Conservation (phyloP, 1,139 yeast genomes). For the Suhomyces chickasaworum region DNA sequence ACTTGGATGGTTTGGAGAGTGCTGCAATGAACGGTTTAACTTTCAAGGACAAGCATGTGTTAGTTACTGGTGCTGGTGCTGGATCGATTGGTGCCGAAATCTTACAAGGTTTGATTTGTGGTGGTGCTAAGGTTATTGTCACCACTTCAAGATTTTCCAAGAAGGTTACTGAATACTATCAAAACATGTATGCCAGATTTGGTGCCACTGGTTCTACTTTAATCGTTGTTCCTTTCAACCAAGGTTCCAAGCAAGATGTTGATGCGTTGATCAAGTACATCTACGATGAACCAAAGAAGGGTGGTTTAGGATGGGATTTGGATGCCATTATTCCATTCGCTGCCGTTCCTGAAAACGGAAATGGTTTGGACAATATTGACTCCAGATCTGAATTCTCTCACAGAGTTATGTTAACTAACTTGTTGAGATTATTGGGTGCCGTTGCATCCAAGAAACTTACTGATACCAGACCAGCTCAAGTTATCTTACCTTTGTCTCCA, state of each 20-base stretch:
- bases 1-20: constrained; percentile 86
- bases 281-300: constrained; percentile 77
- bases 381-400: constrained; percentile 97
- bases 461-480: constrained; percentile 98
- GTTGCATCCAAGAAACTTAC: constrained; percentile 83
- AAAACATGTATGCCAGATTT: constrained; percentile 84
- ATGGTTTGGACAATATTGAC: constrained; percentile 88
- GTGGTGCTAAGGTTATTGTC: constrained; percentile 97
- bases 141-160: constrained; percentile 95
- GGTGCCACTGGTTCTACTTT: constrained; percentile 92
- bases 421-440: constrained; percentile 87
- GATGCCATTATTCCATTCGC: constrained; percentile 97
- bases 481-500: constrained; percentile 93
- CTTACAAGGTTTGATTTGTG: constrained; percentile 89
- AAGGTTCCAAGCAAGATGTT: constrained; percentile 94
- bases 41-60: constrained; percentile 83
- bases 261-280: constrained; percentile 82
- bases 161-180: constrained; percentile 93
- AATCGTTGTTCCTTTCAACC: constrained; percentile 97
- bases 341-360: constrained; percentile 98
- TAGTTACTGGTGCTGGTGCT: constrained; percentile 97
- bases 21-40: constrained; percentile 94
- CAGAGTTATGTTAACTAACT: constrained; percentile 95
- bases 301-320: constrained; percentile 97
- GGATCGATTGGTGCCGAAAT: constrained; percentile 99